Evolutionary conservation across 192 early-diverging fungal species (phyloP), one percentile per base, ranked within the genome.

Genomic region (Coemansia furcata): DNA sequence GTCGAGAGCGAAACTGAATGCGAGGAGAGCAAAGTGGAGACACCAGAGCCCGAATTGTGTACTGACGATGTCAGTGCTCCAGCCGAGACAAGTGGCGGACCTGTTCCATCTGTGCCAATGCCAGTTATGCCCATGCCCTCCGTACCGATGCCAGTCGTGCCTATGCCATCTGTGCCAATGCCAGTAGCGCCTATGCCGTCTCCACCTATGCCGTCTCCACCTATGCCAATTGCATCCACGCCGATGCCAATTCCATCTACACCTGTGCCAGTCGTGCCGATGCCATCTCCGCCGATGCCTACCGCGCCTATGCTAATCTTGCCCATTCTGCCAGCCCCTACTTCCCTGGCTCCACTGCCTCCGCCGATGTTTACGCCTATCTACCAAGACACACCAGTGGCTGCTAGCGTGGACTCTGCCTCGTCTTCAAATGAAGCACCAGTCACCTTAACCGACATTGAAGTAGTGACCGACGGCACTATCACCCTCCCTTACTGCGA

Each of bases 231-330:
- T 2, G 47, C 10, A 5, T 32, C 71, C 58, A 39, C 14, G 61
- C n/a, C n/a, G n/a, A n/a, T n/a, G n/a, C n/a, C n/a, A n/a, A n/a
- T n/a, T n/a, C 69, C 69, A 15, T 62, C 66, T 15, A 63, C 21
- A 39, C 73, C 73, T 15, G 17, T 38, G 15, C 72, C 72, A 17
- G 36, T 40, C 14, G 49, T 12, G 11, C 63, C 69, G 10, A 61
- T 66, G 54, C 66, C 72, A 9, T 62, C 66, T 3, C 49, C 50
- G 7, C 55, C 58, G n/a, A 54, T 55, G 50, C 67, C 74, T 21
- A 60, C 52, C n/a, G 29, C 26, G 12, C 74, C 67, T 12, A 11
- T 43, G 15, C 50, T 42, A 17, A 19, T 35, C 1, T 49, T 67
- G 37, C 62, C 68, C 12, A 62, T 55, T 32, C 65, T 69, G 9